Evolutionary conservation across 257 asterid species (phyloP), one percentile per base, ranked within the genome.

Genomic region (Jasminum sambac): DNA sequence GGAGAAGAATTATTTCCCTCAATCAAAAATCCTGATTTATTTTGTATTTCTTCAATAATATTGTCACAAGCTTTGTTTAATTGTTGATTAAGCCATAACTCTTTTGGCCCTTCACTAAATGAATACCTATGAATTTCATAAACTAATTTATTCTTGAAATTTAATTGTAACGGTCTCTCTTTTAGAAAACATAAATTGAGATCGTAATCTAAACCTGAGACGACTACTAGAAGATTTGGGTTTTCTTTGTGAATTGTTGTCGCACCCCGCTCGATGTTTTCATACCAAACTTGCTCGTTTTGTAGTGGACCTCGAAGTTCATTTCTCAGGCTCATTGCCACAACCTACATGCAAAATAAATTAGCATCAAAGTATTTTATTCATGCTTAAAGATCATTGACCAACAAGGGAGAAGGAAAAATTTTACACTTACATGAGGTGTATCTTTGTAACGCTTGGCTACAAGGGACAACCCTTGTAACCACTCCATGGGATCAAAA

Each of bases 401-500:
- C 13, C 7, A 1, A 14, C 52, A 4, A 13, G 10, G 44, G n/a
- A 1, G 37, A 6, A 24, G 24, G 12, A 69, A 17, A 12, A 2
- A 40, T 1, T 10, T 11, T 5, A 1, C 12, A 70, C 77, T 7
- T 80, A 86, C 93, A 81, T 44, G 67, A 1, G 85, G 76, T n/a
- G 74, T 76, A 57, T 82, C 23, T 42, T 67, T 86, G 77, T 83
- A 86, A 14, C 13, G 50, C 6, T 73, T 64, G 12, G 90, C 86
- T 4, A 81, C 94, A 8, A 77, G 30, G 17, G 55, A 38, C 75
- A 88, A 75, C 6, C 91, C 85, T 8, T 23, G 72, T 36, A 90
- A 36, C 97, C 97, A 90, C 70, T 90, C 96, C 0, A 34, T n/a
- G 1, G 86, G 80, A 72, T 81, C 90, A 70, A 90, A 90, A 50